Base-by-base conservation (phyloP, 768 basidiomycete genomes). In the Lactifluus echinatus region DNA sequence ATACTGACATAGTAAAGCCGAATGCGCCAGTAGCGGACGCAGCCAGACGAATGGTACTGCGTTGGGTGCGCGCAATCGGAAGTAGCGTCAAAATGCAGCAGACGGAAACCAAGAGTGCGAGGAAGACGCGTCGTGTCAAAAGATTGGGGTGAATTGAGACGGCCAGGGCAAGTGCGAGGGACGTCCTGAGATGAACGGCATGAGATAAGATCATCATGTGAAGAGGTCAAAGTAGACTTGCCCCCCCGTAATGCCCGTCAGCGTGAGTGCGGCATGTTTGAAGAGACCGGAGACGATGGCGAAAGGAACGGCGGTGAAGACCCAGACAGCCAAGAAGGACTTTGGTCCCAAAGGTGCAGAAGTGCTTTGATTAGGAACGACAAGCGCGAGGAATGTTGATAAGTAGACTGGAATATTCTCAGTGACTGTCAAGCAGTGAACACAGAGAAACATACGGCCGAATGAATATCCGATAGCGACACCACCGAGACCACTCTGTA, bases 401-500 rank as follows among this genome's bases (percentile, higher is more conserved):
- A 82, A 61, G 61, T 85, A 80, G 5, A 83, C 82, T 82, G 15
- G 3, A 42, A 47, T 21, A 17, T 36, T 26, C 31, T 63, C n/a
- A 54, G 26, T 19, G 15, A 49, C 14, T 37, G 23, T 50, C 49
- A 28, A 61, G 51, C 50, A 54, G 55, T n/a, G 48, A 39, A 26
- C 19, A 51, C 53, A 42, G 40, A 45, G 17, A 19, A 51, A 73
- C 79, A 34, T 65, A 85, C 85, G 64, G 54, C 84, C 84, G 62
- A 83, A 83, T 2, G 73, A 69, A 68, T 76, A 85, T 24, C 84
- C 85, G 17, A 71, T 67, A 14, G 76, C 73, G 21, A 84, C 59
- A 15, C 85, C 85, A 51, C 85, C 85, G 19, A 85, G 58, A 3
- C 85, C 85, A 44, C 85, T 84, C 65, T 79, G 80, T 10, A 85